Evolutionary conservation across 176 grass and related monocot species (phyloP).

Genomic region (Raddia distichophylla): DNA sequence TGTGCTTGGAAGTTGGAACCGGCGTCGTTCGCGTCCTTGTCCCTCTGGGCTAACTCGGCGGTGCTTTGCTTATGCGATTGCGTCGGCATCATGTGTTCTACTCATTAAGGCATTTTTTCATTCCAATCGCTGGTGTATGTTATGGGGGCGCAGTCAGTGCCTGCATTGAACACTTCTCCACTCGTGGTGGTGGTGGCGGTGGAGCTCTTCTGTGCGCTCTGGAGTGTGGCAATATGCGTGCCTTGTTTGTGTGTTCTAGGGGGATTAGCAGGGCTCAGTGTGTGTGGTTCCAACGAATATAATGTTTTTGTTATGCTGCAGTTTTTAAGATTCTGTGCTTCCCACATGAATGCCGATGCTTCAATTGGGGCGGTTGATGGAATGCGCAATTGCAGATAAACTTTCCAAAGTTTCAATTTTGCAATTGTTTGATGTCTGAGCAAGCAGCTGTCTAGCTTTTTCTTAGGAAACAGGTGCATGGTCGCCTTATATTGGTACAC

Average conservation of each 20-base stretch:
- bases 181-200: background rate
- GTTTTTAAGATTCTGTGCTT: background rate
- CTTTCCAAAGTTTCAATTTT: background rate
- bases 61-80: background rate
- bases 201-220: background rate
- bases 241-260: background rate
- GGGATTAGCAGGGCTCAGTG: background rate
- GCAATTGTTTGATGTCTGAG: background rate
- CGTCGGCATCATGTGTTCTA: background rate
- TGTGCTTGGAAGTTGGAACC: background rate
- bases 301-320: background rate
- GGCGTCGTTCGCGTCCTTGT: background rate
- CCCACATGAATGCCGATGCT: background rate
- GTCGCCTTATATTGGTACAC: background rate
- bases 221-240: background rate
- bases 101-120: background rate
- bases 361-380: background rate
- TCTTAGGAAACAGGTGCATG: background rate
- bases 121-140: background rate
- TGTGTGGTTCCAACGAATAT: background rate
- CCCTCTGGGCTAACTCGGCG: background rate
- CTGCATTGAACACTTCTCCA: background rate
- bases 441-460: background rate
- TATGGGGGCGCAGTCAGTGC: background rate
- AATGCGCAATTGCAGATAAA: background rate